These are phyloP conservation scores for Fraxinus ornus DNA, from an alignment of 305 asterid genomes.

Conservation along the genomic window DNA sequence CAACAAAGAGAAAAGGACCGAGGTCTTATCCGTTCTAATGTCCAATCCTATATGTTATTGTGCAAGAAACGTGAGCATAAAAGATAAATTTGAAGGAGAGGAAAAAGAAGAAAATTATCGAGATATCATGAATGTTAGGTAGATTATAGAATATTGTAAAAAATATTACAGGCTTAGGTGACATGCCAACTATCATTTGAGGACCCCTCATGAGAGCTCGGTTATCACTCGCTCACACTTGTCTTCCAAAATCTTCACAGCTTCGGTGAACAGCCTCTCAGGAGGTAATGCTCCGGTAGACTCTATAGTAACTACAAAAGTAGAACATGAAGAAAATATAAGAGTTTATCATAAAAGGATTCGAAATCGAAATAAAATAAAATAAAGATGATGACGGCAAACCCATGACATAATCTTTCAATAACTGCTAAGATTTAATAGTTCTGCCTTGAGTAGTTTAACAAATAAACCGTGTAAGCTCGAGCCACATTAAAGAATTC, in stretches of 20 bases:
- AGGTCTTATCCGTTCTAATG: background rate
- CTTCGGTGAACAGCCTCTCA: conserved; percentile 75
- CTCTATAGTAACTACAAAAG: conserved; percentile 70
- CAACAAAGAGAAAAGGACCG: background rate
- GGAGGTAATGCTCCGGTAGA: conserved; percentile 90
- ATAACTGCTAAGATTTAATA: background rate
- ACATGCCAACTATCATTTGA: background rate
- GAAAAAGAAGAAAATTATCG: background rate
- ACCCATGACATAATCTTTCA: background rate
- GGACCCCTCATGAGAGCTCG: conserved; percentile 50
- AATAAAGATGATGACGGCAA: background rate
- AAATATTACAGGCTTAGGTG: background rate
- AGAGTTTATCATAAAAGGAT: background rate
- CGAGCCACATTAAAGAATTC: background rate
- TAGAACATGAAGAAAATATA: background rate
- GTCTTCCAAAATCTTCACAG: conserved; percentile 80
- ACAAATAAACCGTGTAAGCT: background rate
- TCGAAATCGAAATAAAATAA: conserved; percentile 9
- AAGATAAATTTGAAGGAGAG: background rate
- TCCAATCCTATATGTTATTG: background rate
- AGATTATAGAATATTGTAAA: background rate
- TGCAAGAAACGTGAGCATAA: background rate
- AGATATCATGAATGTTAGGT: background rate
- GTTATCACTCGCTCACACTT: conserved; percentile 77
- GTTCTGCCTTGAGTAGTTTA: background rate